Percentiles rank a stretch among this genome's conserved stretches.
Conservation (phyloP, 2,329 filamentous ascomycete genomes). For the Pestalotiopsis sp. region DNA sequence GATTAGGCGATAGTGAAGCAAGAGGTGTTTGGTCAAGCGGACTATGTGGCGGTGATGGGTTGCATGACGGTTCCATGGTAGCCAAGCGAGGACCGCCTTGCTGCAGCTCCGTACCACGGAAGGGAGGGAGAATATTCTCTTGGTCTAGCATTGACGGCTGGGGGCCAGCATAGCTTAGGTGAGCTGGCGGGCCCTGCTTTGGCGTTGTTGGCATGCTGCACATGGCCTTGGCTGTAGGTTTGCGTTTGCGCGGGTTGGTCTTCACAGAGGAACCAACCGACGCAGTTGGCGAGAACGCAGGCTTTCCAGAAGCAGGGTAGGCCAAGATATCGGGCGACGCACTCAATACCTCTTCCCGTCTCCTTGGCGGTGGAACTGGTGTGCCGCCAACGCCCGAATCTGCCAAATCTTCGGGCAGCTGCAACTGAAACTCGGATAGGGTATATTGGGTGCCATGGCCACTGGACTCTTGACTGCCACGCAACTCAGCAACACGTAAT, state of each 20-base stretch:
- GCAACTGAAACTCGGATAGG: background rate
- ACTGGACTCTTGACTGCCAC: background rate
- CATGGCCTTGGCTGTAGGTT: constrained; percentile 37
- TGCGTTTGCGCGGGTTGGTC: constrained; percentile 44
- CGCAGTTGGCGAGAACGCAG: constrained; percentile 18
- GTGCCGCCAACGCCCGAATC: background rate
- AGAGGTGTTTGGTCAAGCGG: constrained; percentile 16
- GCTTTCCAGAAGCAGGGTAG: background rate
- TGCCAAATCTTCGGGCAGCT: background rate
- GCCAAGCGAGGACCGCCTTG: constrained; percentile 21
- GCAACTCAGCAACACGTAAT: background rate
- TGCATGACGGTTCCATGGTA: constrained; percentile 28
- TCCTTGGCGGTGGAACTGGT: background rate
- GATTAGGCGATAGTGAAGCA: constrained; percentile 14
- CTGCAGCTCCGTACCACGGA: constrained; percentile 23
- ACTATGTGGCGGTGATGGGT: constrained; percentile 23
- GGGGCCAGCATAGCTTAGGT: background rate
- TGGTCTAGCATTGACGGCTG: background rate
- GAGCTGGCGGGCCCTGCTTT: background rate
- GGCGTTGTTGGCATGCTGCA: constrained; percentile 15
- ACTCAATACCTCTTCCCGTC: background rate
- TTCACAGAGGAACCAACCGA: constrained; percentile 56
- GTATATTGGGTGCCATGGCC: background rate
- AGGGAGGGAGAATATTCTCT: constrained; percentile 22
- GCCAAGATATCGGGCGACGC: background rate